Percentiles rank a stretch among this genome's conserved stretches.
Conservation (phyloP, 305 asterid species). For the Striga hermonthica region DNA sequence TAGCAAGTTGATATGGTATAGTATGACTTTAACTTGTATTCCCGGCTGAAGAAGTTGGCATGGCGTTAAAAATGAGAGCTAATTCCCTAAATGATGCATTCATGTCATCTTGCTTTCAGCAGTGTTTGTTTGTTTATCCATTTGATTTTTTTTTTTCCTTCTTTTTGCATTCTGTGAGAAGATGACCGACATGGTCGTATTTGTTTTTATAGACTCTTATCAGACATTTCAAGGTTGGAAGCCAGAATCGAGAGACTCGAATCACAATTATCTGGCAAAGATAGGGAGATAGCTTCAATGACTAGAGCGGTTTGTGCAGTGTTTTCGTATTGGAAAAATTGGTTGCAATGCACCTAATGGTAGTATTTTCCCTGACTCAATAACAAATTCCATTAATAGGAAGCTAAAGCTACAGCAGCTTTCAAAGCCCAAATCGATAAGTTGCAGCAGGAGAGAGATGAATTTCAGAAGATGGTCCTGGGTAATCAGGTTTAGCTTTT, state of each 20-base stretch:
- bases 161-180: constrained; percentile 1
- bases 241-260: constrained; percentile 95
- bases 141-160: no score
- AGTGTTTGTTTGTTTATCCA: background rate
- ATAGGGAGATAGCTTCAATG: constrained; percentile 92
- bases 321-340: background rate
- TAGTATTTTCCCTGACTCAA: background rate
- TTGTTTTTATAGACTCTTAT: constrained; percentile 56
- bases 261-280: constrained; percentile 65
- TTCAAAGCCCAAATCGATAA: constrained; percentile 83
- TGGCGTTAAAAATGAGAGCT: background rate
- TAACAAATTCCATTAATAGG: constrained; percentile 41
- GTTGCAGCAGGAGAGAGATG: constrained; percentile 97
- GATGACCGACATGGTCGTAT: constrained; percentile 24
- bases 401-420: constrained; percentile 83
- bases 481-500: constrained; percentile 76
- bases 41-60: background rate
- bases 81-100: background rate
- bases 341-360: constrained; percentile 9
- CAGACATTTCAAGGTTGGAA: constrained; percentile 94
- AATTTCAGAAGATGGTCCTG: constrained; percentile 94
- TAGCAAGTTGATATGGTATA: background rate
- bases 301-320: constrained; percentile 61
- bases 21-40: background rate
- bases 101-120: background rate